These are phyloP conservation scores for Microdochium paspali DNA, from an alignment of 2,329 filamentous ascomycete species.

Conservation along the genomic window DNA sequence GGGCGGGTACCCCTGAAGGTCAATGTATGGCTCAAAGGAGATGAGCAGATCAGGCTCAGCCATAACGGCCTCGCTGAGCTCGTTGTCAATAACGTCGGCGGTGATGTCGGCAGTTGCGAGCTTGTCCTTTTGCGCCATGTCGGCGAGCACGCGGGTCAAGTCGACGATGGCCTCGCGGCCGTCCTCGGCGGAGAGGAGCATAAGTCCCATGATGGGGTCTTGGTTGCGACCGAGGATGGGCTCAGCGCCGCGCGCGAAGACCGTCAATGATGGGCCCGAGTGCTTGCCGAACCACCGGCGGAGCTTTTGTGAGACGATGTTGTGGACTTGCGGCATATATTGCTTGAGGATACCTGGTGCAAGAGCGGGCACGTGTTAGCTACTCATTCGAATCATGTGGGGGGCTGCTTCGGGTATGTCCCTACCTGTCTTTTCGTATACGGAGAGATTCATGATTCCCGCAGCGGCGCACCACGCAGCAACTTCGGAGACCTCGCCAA, in stretches of 20 bases:
- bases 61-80: slow-evolving; percentile 72
- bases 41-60: slow-evolving; percentile 84
- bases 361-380: slow-evolving; percentile 6
- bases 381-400: not conserved
- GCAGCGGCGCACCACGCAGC: slow-evolving; percentile 88
- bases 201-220: slow-evolving; percentile 41
- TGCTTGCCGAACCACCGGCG: slow-evolving; percentile 77
- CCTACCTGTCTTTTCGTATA: slow-evolving; percentile 87
- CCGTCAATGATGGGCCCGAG: slow-evolving; percentile 57
- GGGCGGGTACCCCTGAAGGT: slow-evolving; percentile 85
- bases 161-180: slow-evolving; percentile 92
- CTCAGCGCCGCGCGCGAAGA: slow-evolving; percentile 32
- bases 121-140: slow-evolving; percentile 90
- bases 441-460: slow-evolving; percentile 75
- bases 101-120: slow-evolving; percentile 75
- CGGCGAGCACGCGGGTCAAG: slow-evolving; percentile 83
- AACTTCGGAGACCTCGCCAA: slow-evolving; percentile 87
- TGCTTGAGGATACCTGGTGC: slow-evolving; percentile 75
- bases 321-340: slow-evolving; percentile 77
- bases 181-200: slow-evolving; percentile 80
- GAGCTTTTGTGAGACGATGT: slow-evolving; percentile 69
- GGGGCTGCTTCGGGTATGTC: not conserved
- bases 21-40: slow-evolving; percentile 74
- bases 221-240: slow-evolving; percentile 22
- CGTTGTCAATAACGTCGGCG: slow-evolving; percentile 77